Percentiles rank a stretch among this genome's conserved stretches.
Evolutionary conservation across 169 alveolate species (phyloP).

Genomic region (Plasmodium cynomolgi): DNA sequence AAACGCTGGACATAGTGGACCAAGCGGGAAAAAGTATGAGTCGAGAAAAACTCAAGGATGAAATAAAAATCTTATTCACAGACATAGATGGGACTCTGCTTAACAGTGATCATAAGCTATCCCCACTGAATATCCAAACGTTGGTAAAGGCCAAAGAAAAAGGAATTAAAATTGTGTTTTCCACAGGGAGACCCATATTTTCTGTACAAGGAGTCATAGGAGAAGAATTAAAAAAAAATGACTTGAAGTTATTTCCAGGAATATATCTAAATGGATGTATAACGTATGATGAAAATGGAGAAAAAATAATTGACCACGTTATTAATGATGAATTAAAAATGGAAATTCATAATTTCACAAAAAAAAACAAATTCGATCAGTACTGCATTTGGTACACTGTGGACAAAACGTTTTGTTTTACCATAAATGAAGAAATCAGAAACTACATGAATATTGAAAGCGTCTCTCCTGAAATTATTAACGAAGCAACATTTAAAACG

Average conservation of each 20-base stretch:
- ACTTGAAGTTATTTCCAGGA: slow-evolving; percentile 75
- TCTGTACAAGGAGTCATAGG: slow-evolving; percentile 53
- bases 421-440: slow-evolving; percentile 33
- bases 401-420: slow-evolving; percentile 53
- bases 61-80: slow-evolving; percentile 48
- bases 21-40: slow-evolving; percentile 15
- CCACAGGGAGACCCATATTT: slow-evolving; percentile 33
- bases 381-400: slow-evolving; percentile 70
- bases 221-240: slow-evolving; percentile 25
- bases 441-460: slow-evolving; percentile 6
- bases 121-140: slow-evolving; percentile 31
- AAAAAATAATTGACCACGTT: slow-evolving; percentile 22
- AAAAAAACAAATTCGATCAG: slow-evolving; percentile 33
- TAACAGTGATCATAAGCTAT: slow-evolving; percentile 15
- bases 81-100: slow-evolving; percentile 66
- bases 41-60: slow-evolving; percentile 10
- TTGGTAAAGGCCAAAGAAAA: slow-evolving; percentile 42
- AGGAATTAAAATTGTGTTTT: slow-evolving; percentile 40
- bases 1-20: slow-evolving; percentile 35
- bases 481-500: slow-evolving; percentile 39
- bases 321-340: slow-evolving; percentile 41
- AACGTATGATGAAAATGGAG: slow-evolving; percentile 76
- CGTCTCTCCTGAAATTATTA: slow-evolving; percentile 29
- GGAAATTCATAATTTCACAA: slow-evolving; percentile 61
- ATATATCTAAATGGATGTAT: slow-evolving; percentile 78